Evolutionary conservation across 352 stramenopile genomes (phyloP), one percentile per base, ranked within the genome.

Genomic region (Phytopythium ostracodes): DNA sequence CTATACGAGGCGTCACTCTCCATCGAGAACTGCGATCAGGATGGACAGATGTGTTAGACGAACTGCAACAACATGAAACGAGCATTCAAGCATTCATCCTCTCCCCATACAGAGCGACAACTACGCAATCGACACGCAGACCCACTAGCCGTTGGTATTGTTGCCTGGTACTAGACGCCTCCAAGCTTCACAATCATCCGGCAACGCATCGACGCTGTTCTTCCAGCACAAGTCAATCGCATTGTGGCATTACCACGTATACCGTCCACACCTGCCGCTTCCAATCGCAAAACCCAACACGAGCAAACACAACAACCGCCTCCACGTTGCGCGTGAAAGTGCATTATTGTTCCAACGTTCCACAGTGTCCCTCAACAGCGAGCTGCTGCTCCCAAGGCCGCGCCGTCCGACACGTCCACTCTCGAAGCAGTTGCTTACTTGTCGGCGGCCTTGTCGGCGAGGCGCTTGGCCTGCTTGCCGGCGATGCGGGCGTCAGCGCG

Each of bases 401-500:
- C 29, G 46, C 55, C 58, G 51, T 22, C 29, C 31, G 29, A 40
- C 51, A 33, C 54, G 9, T 44, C 57, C 38, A 50, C 52, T 65
- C 59, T 63, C 60, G 59, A 20, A 12, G 42, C 25, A 57, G 70
- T 54, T 59, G 67, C 72, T 90, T 93, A 91, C 72, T 95, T 84
- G 65, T 90, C 87, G 70, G 79, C 79, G 36, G 79, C 84, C 84
- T 96, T 96, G 76, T 96, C 86, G 50, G 82, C 86, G 62, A 93
- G 74, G 76, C 85, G 87, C 84, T 96, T 96, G 73, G 88, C 87
- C 77, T 92, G 85, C 81, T 94, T 92, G 70, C 88, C 88, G 66
- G 78, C 81, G 64, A 94, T 91, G 72, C 88, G 88, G 56, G 89
- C 87, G 73, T 96, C 84, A 25, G 88, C 86, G 60, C 86, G 84